phyloP scores from a whole-genome alignment of 2,329 filamentous ascomycete species.

The Chaetomium sp. region DNA sequence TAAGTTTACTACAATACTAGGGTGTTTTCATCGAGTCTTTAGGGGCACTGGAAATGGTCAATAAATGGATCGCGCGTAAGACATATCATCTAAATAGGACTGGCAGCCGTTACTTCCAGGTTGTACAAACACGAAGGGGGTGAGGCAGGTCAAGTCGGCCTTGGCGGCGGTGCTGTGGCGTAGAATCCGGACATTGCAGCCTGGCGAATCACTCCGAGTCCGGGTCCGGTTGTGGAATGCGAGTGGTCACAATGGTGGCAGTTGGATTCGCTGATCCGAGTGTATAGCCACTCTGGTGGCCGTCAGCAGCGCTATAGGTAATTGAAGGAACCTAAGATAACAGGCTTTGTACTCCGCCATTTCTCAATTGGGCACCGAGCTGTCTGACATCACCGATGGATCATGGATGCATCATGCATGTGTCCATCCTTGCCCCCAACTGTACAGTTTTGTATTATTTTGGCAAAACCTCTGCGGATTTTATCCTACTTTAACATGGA shows the following conservation, averaged over 20 bases:
- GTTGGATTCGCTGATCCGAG: not conserved
- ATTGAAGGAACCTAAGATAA: not conserved
- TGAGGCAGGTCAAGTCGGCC: not conserved
- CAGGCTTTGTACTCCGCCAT: not conserved
- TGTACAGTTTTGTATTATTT: no score
- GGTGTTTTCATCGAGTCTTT: not conserved
- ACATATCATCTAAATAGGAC: no score
- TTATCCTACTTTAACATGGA: no score
- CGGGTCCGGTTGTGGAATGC: not conserved
- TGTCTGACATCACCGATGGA: not conserved
- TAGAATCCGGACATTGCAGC: not conserved
- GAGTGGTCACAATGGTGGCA: not conserved
- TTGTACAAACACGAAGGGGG: not conserved
- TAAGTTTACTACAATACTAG: not conserved
- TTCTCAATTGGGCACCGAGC: not conserved
- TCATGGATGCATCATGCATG: no score
- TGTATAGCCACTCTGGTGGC: not conserved
- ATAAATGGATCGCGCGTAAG: not conserved
- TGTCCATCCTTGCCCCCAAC: no score
- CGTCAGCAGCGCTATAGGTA: not conserved
- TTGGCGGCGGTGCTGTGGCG: not conserved
- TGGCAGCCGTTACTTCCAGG: no score
- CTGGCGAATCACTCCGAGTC: not conserved
- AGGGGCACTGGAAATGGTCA: not conserved
- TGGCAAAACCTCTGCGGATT: no score